Evolutionary conservation across 305 asterid species (phyloP).

Genomic region (Fraxinus angustifolia): DNA sequence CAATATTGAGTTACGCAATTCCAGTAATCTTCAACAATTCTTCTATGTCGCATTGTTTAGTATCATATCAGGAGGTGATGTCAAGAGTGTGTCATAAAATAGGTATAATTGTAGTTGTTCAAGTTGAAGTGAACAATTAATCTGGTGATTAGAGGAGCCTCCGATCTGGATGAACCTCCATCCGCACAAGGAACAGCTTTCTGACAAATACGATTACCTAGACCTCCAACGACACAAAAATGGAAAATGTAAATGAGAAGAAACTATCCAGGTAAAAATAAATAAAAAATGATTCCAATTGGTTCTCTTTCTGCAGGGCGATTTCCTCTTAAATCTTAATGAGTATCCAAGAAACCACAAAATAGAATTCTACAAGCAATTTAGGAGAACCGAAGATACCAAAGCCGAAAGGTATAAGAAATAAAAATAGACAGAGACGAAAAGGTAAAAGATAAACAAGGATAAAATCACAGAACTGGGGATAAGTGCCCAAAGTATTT

Average conservation of each 20-base stretch:
- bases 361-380: neutral
- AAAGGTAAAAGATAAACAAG: neutral
- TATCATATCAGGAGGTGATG: neutral
- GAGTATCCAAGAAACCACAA: neutral
- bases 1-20: neutral
- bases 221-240: neutral
- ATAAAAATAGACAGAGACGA: neutral
- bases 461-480: neutral
- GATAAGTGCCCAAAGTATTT: conserved; percentile 5
- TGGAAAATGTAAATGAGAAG: neutral
- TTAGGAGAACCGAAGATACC: neutral
- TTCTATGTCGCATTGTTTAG: neutral
- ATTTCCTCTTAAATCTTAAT: neutral
- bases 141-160: neutral
- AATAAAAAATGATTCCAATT: neutral
- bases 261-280: neutral
- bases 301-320: neutral
- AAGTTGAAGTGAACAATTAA: neutral
- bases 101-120: neutral
- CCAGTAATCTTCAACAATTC: neutral
- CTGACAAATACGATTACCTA: neutral
- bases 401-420: neutral
- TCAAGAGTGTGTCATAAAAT: neutral
- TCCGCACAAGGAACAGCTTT: neutral
- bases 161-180: neutral